Conservation (phyloP, 139 green algal genomes). For the Chlamydomonas incerta region DNA sequence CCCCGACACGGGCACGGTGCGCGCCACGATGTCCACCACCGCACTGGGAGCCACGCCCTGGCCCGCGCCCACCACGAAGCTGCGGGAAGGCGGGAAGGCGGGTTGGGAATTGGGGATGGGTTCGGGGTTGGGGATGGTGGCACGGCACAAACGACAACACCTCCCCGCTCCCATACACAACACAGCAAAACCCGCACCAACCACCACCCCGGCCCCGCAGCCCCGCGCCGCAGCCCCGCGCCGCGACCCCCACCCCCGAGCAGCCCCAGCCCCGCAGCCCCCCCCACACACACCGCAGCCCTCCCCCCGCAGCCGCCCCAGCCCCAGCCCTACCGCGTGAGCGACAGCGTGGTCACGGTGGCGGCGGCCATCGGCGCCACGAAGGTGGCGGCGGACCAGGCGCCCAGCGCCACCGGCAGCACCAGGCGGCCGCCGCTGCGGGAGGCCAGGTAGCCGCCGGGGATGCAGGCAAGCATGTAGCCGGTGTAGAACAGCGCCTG, state of each 20-base stretch:
- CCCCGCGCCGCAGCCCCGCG: too few relatives aligned
- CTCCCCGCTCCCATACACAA: too few relatives aligned
- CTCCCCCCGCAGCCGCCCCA: neutral
- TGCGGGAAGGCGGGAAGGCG: neutral
- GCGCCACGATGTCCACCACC: conserved; percentile 85
- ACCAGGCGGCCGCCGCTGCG: conserved; percentile 66
- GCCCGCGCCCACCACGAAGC: conserved; percentile 78
- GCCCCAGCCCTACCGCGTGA: conserved; percentile 37
- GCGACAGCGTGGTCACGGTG: conserved; percentile 66
- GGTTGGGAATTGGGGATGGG: too few relatives aligned
- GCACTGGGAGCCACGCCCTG: conserved; percentile 83
- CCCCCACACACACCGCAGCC: conserved; percentile 17
- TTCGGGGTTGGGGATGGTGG: neutral
- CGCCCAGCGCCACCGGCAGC: conserved; percentile 73
- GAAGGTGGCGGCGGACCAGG: conserved; percentile 80
- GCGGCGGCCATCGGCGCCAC: conserved; percentile 69
- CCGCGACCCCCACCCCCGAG: too few relatives aligned
- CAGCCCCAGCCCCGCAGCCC: too few relatives aligned
- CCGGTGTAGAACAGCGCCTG: conserved; percentile 43
- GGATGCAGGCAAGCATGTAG: conserved; percentile 82
- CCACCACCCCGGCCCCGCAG: too few relatives aligned
- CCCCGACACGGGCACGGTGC: conserved; percentile 63
- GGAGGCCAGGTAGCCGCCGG: conserved; percentile 77
- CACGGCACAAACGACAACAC: too few relatives aligned
- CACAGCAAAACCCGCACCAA: too few relatives aligned